Percentiles rank a stretch among this genome's conserved stretches.
Conservation (phyloP, 495 filamentous ascomycete genomes). For the Penicillium salamii region DNA sequence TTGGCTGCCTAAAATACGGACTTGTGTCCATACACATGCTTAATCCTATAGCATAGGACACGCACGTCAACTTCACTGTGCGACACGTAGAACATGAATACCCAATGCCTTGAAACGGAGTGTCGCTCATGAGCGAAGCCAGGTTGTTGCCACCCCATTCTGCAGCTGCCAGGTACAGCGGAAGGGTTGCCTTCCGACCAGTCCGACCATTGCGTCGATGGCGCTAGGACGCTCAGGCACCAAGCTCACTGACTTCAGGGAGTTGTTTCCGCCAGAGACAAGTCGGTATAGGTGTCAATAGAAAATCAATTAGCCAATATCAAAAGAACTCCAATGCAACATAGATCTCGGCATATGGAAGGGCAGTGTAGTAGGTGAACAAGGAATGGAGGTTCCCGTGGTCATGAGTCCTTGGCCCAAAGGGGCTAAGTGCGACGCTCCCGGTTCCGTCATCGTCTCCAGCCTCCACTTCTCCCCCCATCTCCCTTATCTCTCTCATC, state of each 20-base stretch:
- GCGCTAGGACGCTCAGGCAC: conserved; percentile 10
- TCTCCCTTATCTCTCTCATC: conserved; percentile 22
- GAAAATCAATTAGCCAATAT: no score
- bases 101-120: no score
- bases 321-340: no score
- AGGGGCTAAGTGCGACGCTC: conserved; percentile 8
- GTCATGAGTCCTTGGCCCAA: conserved; percentile 5
- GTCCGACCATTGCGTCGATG: conserved; percentile 15
- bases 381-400: background rate
- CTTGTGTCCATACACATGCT: no score
- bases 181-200: conserved; percentile 7
- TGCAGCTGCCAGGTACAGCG: conserved; percentile 27
- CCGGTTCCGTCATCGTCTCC: conserved; percentile 25
- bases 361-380: background rate
- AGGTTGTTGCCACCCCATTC: conserved; percentile 7
- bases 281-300: no score
- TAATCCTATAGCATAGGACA: no score
- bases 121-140: background rate
- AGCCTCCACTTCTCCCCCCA: conserved; percentile 19
- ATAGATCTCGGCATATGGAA: no score
- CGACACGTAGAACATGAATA: no score
- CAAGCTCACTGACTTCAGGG: conserved; percentile 1
- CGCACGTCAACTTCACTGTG: no score
- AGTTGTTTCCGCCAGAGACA: no score
- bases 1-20: no score